Base-by-base conservation (phyloP, 345 rosid species). In the Melaleuca alternifolia region DNA sequence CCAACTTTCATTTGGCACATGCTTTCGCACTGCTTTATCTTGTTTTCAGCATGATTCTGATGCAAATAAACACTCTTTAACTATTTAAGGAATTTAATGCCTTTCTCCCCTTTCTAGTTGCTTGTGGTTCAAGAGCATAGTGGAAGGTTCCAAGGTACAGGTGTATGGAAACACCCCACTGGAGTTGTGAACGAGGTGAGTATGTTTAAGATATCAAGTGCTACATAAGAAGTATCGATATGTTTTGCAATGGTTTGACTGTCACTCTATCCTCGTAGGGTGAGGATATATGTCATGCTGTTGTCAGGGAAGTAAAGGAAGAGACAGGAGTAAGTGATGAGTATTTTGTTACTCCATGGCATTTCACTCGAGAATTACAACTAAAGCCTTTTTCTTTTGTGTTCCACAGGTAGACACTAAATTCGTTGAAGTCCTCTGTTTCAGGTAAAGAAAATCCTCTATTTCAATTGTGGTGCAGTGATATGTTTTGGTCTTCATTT, bases 121-220 rank as follows among this genome's bases (percentile, higher is more conserved):
- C 96, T 97, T 21, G 99, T 97, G 53, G 99, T 97, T 79, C 94
- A 93, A 88, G 99, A 97, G 86, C 92, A 86, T 8, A 83, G 41
- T 52, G 99, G 99, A 21, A 83, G 44, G 33, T 95, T 95, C 89
- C 88, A 65, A 89, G 94, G 90, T 41, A 92, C 57, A 23, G 94
- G 91, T 44, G 88, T 94, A 2, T 97, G 99, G 98, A 97, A 97
- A 87, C 88, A 95, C 51, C 99, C 98, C 12, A 95, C 98, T 0
- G 99, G 99, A n/a, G 94, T 89, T 46, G 92, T 92, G 75, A 65
- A 95, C 44, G 94, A 93, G 94, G 99, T 97, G 61, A 90, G 89
- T 79, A 46, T 30, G 21, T 71, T 21, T 6, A 51, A 83, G 54
- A 37, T 41, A 10, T 11, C 18, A 23, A 20, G 26, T 30, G 86